phyloP scores from a whole-genome alignment of 2,329 filamentous ascomycete species.

The Harringtonia lauricola region DNA sequence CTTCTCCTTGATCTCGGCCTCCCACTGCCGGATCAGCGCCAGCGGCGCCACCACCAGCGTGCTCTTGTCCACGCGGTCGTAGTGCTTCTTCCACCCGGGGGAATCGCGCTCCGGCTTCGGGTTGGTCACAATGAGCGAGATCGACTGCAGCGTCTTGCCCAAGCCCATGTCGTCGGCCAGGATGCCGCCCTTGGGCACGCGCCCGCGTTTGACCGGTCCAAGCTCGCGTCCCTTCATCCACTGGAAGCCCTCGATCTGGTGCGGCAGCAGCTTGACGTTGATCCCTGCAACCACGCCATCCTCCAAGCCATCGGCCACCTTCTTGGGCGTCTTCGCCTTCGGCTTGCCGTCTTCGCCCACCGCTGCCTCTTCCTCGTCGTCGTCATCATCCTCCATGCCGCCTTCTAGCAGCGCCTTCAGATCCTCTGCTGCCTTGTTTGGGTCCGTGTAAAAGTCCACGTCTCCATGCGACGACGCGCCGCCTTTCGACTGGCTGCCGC shows the following conservation, averaged over 20 bases:
- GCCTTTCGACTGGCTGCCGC: neutral
- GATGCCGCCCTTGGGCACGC: conserved; percentile 82
- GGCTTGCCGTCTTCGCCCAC: conserved; percentile 12
- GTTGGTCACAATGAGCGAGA: conserved; percentile 79
- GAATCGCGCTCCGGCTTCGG: conserved; percentile 52
- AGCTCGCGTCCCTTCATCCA: conserved; percentile 96
- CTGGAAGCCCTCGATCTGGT: conserved; percentile 85
- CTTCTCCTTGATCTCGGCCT: conserved; percentile 80
- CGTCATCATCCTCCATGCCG: conserved; percentile 64
- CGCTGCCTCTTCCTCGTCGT: conserved; percentile 32
- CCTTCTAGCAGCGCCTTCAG: conserved; percentile 76
- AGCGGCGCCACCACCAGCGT: conserved; percentile 90
- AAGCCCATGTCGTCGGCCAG: conserved; percentile 96
- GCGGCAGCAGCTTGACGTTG: conserved; percentile 77
- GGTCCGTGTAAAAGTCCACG: conserved; percentile 49
- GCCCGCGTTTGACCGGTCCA: conserved; percentile 70
- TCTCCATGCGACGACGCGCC: conserved; percentile 4
- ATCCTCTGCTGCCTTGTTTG: conserved; percentile 60
- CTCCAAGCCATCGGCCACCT: conserved; percentile 23
- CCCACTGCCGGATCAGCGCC: conserved; percentile 95
- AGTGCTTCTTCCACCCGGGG: conserved; percentile 56
- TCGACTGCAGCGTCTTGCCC: conserved; percentile 91
- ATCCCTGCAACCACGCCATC: conserved; percentile 61
- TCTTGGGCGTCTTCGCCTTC: conserved; percentile 42
- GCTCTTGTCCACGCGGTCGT: conserved; percentile 57